Base-by-base conservation (phyloP, 768 basidiomycete species). In the Hirschioporus abietinus region DNA sequence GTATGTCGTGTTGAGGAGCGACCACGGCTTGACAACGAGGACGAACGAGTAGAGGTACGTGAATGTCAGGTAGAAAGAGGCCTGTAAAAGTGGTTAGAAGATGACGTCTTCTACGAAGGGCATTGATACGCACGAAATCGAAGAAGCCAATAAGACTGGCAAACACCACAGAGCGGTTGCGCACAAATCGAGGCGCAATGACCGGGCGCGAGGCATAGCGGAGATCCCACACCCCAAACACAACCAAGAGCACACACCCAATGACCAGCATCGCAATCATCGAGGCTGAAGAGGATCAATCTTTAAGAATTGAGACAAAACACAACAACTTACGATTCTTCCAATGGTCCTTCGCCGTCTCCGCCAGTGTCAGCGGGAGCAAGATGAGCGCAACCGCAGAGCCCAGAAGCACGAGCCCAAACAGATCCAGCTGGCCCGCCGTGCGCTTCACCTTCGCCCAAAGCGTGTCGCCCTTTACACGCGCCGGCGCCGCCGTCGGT, bases 31-130 rank as follows among this genome's bases (percentile, higher is more conserved):
- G 23, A 83, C 82, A 27, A 84, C 77, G 10, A 84, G 66, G 57
- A 89, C 81, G 74, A 87, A 91, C 1, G 88, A 88, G 78, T 86
- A 92, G 20, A 91, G 83, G 72, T 92, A 92, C 10, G 88, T 86
- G 75, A 78, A 88, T 0, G 89, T 88, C 60, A 93, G 80, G 78
- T 85, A 88, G 77, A 84, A 88, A 1, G 87, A 86, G 70, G 85
- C 71, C 86, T 88, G 64, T 58, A 24, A 25, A 27, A 12, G 23
- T 36, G 35, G n/a, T 63, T 23, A 63, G 63, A 12, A 63, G 23
- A 10, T 7, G 7, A 7, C 7, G 15, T n/a, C 9, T 25, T n/a
- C n/a, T n/a, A n/a, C n/a, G n/a, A 63, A 63, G 9, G 35, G 60
- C 24, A 10, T 9, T 20, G 15, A 7, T 72, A 79, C 68, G 69